A percentile compares a stretch with the other conserved stretches of the same genome.
Evolutionary conservation across 1,284 basidiomycete species (phyloP).

Genomic region (Sphagnurus paluster): DNA sequence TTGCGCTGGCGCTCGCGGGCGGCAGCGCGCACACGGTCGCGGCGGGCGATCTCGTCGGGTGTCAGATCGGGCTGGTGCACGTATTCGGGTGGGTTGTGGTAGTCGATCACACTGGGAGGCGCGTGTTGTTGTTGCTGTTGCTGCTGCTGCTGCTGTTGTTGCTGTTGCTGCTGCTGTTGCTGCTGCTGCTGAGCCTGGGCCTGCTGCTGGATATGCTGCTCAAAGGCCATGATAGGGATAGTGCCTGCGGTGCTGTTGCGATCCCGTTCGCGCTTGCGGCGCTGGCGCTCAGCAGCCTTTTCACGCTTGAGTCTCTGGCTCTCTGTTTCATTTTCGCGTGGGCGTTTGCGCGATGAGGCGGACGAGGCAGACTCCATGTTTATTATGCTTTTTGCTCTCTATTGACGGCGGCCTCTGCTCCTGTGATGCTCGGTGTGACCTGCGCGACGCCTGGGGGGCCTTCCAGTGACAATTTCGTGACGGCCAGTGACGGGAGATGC

Average conservation of each 20-base stretch:
- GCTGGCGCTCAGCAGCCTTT: constrained; percentile 79
- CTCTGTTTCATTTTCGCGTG: constrained; percentile 69
- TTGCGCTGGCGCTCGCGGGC: constrained; percentile 78
- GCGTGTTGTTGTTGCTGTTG: constrained; percentile 24
- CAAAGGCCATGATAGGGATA: constrained; percentile 36
- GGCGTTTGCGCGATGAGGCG: constrained; percentile 47
- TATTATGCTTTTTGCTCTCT: constrained; percentile 4
- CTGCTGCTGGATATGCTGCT: constrained; percentile 27
- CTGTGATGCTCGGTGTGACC: constrained; percentile 40
- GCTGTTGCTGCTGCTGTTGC: constrained; percentile 13
- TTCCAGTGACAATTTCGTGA: constrained; percentile 45
- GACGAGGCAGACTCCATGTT: constrained; percentile 16
- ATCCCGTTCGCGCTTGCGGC: constrained; percentile 77
- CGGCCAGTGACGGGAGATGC: constrained; percentile 40
- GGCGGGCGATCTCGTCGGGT: constrained; percentile 61
- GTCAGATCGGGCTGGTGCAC: constrained; percentile 40
- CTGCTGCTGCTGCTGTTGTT: constrained; percentile 13
- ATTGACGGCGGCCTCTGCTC: constrained; percentile 2
- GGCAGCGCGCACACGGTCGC: constrained; percentile 67
- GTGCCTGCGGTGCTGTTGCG: constrained; percentile 41
- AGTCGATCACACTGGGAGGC: constrained; percentile 22
- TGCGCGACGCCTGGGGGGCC: constrained; percentile 33
- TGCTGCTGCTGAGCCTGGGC: constrained; percentile 27
- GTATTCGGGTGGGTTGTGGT: constrained; percentile 7
- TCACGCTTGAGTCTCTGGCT: constrained; percentile 71